Conservation (phyloP, 495 filamentous ascomycete species). For the Penicillium alfredii region DNA sequence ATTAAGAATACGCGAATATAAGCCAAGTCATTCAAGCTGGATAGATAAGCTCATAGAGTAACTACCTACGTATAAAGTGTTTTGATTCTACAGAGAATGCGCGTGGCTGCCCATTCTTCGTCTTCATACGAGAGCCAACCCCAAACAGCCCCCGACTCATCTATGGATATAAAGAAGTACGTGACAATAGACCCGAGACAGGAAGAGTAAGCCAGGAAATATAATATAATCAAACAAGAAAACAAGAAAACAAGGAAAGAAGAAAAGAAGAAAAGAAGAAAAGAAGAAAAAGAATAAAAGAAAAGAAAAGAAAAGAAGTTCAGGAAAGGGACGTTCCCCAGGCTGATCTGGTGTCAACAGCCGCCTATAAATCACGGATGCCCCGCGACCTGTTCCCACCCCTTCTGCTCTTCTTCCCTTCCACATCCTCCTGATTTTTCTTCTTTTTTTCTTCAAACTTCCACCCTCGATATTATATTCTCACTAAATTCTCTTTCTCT, state of each 20-base stretch:
- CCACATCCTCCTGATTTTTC: constrained; percentile 12
- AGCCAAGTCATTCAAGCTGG: too few species aligned
- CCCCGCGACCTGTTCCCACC: constrained; percentile 41
- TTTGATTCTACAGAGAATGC: too few species aligned
- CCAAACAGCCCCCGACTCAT: too few species aligned
- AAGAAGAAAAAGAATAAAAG: constrained; percentile 12
- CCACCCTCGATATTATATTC: constrained; percentile 6
- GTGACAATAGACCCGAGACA: constrained; percentile 4
- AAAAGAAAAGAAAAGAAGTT: constrained; percentile 13
- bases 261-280: constrained; percentile 8
- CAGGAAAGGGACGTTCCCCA: constrained; percentile 11
- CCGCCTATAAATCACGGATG: constrained; percentile 48
- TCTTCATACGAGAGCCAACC: too few species aligned
- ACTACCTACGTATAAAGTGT: too few species aligned
- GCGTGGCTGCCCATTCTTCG: constrained; percentile 8
- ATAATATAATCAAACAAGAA: too few species aligned
- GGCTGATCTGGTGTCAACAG: constrained; percentile 44
- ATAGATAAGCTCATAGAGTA: too few species aligned
- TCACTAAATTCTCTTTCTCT: constrained; percentile 11
- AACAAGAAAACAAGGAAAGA: constrained; percentile 7
- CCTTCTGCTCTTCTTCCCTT: constrained; percentile 31
- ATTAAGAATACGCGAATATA: too few species aligned
- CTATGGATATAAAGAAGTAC: constrained; percentile 3
- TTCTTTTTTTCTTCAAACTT: constrained; percentile 10
- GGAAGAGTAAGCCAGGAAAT: too few species aligned